Evolutionary conservation across 139 green algal genomes (phyloP).

Genomic region (Closterium sp.): DNA sequence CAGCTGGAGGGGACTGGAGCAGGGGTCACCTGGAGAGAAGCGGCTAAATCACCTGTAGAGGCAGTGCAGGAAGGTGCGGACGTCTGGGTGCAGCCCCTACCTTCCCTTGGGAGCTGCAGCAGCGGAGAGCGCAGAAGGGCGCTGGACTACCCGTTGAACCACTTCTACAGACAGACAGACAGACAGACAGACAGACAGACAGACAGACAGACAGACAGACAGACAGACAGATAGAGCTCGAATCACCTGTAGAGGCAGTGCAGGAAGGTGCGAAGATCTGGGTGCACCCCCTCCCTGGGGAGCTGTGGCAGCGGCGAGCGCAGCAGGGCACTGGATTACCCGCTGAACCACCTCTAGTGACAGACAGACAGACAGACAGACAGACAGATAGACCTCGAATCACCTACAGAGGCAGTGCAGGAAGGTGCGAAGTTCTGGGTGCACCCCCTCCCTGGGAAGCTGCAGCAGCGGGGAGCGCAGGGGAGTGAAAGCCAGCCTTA

Average conservation of each 20-base stretch:
- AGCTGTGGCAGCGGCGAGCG: conserved; percentile 64
- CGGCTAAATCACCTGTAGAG: conserved; percentile 41
- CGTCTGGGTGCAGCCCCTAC: conserved; percentile 66
- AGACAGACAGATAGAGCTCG: too few relatives aligned
- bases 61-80: conserved; percentile 59
- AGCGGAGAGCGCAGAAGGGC: neutral
- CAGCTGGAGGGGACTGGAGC: neutral
- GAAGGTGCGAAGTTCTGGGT: conserved; percentile 67
- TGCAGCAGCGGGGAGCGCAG: conserved; percentile 72
- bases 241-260: conserved; percentile 52
- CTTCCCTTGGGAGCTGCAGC: neutral
- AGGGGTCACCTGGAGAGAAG: neutral
- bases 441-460: conserved; percentile 47
- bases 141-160: too few relatives aligned
- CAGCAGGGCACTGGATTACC: conserved; percentile 81
- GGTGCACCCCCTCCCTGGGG: conserved; percentile 57
- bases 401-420: conserved; percentile 57
- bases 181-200: too few relatives aligned
- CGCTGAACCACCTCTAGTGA: too few relatives aligned
- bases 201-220: too few relatives aligned
- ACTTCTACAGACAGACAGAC: too few relatives aligned
- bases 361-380: too few relatives aligned
- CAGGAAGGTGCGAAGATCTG: conserved; percentile 66
- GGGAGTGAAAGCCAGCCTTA: conserved; percentile 79
- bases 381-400: too few relatives aligned